Base-by-base conservation (phyloP, 805 yeast genomes). In the Kuraishia hungarica region DNA sequence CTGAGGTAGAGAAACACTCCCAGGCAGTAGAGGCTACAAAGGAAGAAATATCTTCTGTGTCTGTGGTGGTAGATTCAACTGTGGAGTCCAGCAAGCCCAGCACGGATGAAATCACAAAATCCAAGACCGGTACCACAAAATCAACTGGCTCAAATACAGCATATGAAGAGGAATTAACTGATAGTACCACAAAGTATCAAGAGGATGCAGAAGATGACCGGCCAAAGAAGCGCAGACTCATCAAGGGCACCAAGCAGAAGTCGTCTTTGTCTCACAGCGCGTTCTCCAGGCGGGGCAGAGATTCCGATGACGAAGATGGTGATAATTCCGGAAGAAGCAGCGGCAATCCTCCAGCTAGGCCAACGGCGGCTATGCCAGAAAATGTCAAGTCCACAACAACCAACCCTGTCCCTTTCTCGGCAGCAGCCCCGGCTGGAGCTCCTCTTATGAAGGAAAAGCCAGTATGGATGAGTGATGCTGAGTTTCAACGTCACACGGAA, bases 401-500 rank as follows among this genome's bases (percentile, higher is more conserved):
- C 23, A 46, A 46, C 10, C 20, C 22, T 46, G 49, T 15, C 2
- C 22, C 49, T 46, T 4, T 22, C 19, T 46, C 49, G 13, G 24
- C 24, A 46, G 22, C 49, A 39, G 53, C 51, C 39, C 22, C 21
- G 22, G 53, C 20, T 22, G 51, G 19, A 19, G 55, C 28, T 28
- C 22, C 54, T 4, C 53, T 48, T n/a, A 29, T 24, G 23, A 53
- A 22, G 21, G 50, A 56, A 35, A 69, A 61, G 51, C 74, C 74
- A 2, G 63, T 63, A 1, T 70, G 73, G 74, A 67, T 70, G 68
- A 61, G 67, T 2, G 68, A 66, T 7, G 69, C 62, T 11, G 58
- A 55, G 59, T 67, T 11, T 62, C 57, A 49, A 50, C 62, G 35
- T 57, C 57, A 49, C 67, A 63, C 50, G 55, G 62, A 53, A 54